Base-by-base conservation (phyloP, 306 rosid genomes). In the Vigna angularis region DNA sequence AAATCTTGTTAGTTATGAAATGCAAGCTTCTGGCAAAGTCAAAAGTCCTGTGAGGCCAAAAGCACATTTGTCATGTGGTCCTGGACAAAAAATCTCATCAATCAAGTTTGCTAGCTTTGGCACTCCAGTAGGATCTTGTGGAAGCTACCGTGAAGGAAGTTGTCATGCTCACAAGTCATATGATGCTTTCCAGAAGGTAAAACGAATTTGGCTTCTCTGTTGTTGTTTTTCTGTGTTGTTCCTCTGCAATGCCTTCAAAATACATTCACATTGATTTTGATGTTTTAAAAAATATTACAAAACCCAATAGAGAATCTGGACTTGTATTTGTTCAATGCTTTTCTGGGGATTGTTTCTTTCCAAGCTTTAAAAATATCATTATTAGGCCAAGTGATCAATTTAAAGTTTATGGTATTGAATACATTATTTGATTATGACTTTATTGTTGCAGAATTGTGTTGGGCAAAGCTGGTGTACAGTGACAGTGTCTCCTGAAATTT, bases 81-180 rank as follows among this genome's bases (percentile, higher is more conserved):
- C 80, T 1, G 97, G 97, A 51, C 98, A 95, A 85, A 91, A 88
- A 66, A 93, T 95, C 48, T 85, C 99, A 24, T 87, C 91, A 15
- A 91, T 95, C 76, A 93, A 95, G 83, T 95, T 95, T 49, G 98
- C 99, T 72, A 95, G 99, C 93, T 95, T 93, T 9, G 99, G 99
- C 49, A 95, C 91, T 2, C 98, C 99, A 0, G 90, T 85, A 78
- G 99, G 99, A 8, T 73, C 81, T 44, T 95, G 99, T 55, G 98
- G 99, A 81, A 87, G 86, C 85, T 95, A 79, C 80, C 91, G 77
- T 1, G 94, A 95, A 81, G 99, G 99, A 81, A 83, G 71, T 53
- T 95, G 99, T 79, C 99, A 93, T 50, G 98, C 99, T 14, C 97
- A 95, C 86, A 83, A 87, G 24, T 93, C 99, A 17, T 95, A 93